Evolutionary conservation across 768 basidiomycete species (phyloP).

Genomic region (Serendipita vermifera): DNA sequence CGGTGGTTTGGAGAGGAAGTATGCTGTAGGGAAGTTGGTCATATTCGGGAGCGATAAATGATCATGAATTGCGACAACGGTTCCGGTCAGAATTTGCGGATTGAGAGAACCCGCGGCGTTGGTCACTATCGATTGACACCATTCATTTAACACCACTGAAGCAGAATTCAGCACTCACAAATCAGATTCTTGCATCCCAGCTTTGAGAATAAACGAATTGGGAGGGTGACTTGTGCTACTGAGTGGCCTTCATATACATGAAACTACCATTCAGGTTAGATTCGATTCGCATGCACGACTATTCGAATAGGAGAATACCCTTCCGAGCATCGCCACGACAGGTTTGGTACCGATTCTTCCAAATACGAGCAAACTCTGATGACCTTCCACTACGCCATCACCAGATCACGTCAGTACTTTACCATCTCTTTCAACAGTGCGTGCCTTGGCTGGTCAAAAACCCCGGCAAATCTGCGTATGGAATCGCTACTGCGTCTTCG

Average conservation of each 20-base stretch:
- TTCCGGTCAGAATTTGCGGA: conserved; percentile 58
- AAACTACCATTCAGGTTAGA: conserved; percentile 20
- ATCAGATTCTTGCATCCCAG: conserved; percentile 66
- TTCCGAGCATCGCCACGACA: conserved; percentile 80
- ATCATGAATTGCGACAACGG: conserved; percentile 77
- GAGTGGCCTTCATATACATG: conserved; percentile 78
- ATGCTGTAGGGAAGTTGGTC: conserved; percentile 66
- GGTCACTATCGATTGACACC: conserved; percentile 44
- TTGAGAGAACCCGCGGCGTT: conserved; percentile 81
- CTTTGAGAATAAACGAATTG: conserved; percentile 63
- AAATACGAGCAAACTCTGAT: conserved; percentile 68
- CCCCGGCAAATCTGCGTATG: conserved; percentile 56
- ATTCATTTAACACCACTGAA: not conserved
- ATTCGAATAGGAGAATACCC: conserved; percentile 33
- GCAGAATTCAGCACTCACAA: conserved; percentile 34
- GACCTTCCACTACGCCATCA: conserved; percentile 49
- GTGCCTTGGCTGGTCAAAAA: conserved; percentile 68
- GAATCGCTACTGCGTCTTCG: conserved; percentile 28
- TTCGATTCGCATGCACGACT: not conserved
- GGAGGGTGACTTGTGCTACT: conserved; percentile 59
- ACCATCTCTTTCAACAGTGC: conserved; percentile 14
- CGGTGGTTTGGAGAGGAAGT: conserved; percentile 74
- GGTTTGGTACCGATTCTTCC: conserved; percentile 59
- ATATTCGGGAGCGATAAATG: conserved; percentile 72
- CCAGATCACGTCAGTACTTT: not conserved